Base-by-base conservation (phyloP, 768 basidiomycete species). In the Coprinopsis cinerea region DNA sequence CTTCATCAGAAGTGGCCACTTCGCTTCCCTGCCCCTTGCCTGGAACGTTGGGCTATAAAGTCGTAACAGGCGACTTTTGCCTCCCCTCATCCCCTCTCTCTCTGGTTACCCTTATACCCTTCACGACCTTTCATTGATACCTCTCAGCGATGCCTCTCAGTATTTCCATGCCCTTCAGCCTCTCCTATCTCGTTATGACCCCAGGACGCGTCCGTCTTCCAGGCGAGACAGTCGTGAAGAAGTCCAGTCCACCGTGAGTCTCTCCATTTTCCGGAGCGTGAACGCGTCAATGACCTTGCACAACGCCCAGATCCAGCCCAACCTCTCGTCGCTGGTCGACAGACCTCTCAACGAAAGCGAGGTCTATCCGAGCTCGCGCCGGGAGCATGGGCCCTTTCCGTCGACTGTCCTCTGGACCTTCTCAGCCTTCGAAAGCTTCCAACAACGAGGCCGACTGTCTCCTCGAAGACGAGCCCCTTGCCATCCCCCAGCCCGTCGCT, bases 161-260 rank as follows among this genome's bases (percentile, higher is more conserved):
- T 40, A 40, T 40, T 17, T 40, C 37, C 48, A 43, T 71, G 25
- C 69, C 69, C n/a, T 68, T 78, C 68, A 74, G 71, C 52, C 53
- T 79, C 15, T 77, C 78, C 34, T 69, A 79, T 60, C 67, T 81
- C 55, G 64, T 79, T 61, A 69, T 77, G 58, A 75, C 77, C 20
- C 78, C 79, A 36, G 68, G 67, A 53, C 70, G 69, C 48, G 71
- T 81, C 48, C 76, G 73, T 54, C 65, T 81, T 45, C 79, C 78
- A 11, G 71, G 72, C 25, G 72, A 75, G 57, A n/a, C n/a, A n/a
- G 41, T 49, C 6, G 48, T 15, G 6, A 50, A 35, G 32, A 43
- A 37, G 26, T 13, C 49, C 28, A 50, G 20, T 24, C 28, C 41
- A 35, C 49, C 42, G 51, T 52, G 30, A 46, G 51, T 41, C 11